These are phyloP conservation scores for Globisporangium polare DNA, from an alignment of 352 stramenopile species.

Conservation along the genomic window DNA sequence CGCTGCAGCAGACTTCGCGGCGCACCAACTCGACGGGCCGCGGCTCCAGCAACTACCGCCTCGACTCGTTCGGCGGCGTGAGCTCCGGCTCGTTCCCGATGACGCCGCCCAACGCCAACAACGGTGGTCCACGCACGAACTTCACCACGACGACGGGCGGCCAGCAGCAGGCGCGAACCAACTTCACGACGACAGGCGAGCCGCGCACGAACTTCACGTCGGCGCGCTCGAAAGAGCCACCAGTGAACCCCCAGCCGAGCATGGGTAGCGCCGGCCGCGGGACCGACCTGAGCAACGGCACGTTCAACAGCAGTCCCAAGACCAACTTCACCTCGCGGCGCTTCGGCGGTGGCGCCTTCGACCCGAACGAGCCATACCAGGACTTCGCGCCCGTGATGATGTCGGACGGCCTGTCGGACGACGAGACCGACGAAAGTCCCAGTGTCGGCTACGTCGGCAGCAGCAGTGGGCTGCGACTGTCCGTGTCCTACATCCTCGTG, in stretches of 20 bases:
- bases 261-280: background rate
- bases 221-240: background rate
- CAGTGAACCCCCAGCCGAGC: background rate
- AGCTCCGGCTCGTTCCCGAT: conserved; percentile 20
- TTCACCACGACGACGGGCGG: background rate
- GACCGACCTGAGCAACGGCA: conserved; percentile 10
- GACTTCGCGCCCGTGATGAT: conserved; percentile 12
- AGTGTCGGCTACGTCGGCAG: conserved; percentile 21
- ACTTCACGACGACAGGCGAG: conserved; percentile 23
- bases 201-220: conserved; percentile 10
- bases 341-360: no score
- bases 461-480: conserved; percentile 45
- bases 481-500: conserved; percentile 46
- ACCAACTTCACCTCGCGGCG: conserved; percentile 43
- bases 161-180: conserved; percentile 19
- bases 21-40: conserved; percentile 12
- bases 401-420: conserved; percentile 12
- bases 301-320: conserved; percentile 25
- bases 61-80: conserved; percentile 12
- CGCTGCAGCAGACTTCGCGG: conserved; percentile 14
- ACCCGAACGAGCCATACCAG: background rate
- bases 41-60: conserved; percentile 1
- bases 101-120: conserved; percentile 31
- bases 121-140: conserved; percentile 5
- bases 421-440: background rate